Base-by-base conservation (phyloP, 768 basidiomycete species). In the Tubosaeta brunneosetosa region DNA sequence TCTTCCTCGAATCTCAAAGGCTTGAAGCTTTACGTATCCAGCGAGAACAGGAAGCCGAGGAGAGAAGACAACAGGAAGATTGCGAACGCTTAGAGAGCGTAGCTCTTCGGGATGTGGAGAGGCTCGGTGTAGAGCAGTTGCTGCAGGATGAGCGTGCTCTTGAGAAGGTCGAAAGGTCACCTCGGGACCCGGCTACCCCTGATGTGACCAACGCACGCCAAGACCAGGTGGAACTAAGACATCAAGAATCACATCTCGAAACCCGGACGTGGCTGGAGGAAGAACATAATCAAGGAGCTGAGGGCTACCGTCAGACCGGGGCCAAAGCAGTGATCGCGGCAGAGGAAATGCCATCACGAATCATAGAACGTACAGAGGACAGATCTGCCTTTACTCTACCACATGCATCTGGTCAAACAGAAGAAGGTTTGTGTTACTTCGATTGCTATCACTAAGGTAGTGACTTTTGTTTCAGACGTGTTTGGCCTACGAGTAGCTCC, bases 401-500 rank as follows among this genome's bases (percentile, higher is more conserved):
- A 8, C 37, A 47, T 22, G 25, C 46, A 13, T 37, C 49, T n/a
- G 17, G n/a, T 25, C 14, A 33, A 32, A 43, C 33, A 8, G 58
- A 61, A 44, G 65, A 64, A 66, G 68, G 68, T 71, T 34, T 6
- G 66, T 53, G 16, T 25, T 38, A 40, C 50, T 44, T 14, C 3
- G 19, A 32, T 40, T 38, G 31, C 31, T 42, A 22, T 43, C 27
- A 33, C 51, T 54, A 40, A 34, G 43, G 16, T 40, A 48, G 44
- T 51, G 34, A 55, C 55, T n/a, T 11, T 32, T 37, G 11, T n/a
- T 25, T 12, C 46, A 84, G 86, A 88, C 68, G 76, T 86, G 13
- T 87, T 88, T 59, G 77, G 78, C 32, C 63, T 75, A 38, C 70
- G 73, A 14, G 65, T 69, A 19, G 64, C 66, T n/a, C 69, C 77